These are phyloP conservation scores for Chaetomium fimeti DNA, from an alignment of 495 filamentous ascomycete species.

Conservation along the genomic window DNA sequence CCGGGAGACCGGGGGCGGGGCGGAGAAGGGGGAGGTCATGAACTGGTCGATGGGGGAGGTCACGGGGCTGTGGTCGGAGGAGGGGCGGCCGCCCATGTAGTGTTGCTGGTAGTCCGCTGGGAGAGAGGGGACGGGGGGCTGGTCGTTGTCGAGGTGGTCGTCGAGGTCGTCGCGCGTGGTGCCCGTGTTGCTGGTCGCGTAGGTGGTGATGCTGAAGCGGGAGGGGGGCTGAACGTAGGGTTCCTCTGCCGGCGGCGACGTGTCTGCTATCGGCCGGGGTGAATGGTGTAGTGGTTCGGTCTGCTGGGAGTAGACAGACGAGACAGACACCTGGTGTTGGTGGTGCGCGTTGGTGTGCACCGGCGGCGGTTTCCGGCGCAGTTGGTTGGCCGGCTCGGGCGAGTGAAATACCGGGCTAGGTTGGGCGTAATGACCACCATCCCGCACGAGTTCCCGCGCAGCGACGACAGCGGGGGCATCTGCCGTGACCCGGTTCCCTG, in stretches of 20 bases:
- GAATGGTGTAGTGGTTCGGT: slow-evolving; percentile 27
- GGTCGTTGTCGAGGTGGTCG: slow-evolving; percentile 32
- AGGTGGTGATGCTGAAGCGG: slow-evolving; percentile 73
- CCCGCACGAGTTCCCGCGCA: slow-evolving; percentile 31
- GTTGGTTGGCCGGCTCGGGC: slow-evolving; percentile 34
- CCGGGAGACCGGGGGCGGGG: slow-evolving; percentile 8
- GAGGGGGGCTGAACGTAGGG: slow-evolving; percentile 56
- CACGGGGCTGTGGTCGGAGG: slow-evolving; percentile 29
- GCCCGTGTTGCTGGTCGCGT: slow-evolving; percentile 56
- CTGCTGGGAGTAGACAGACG: slow-evolving; percentile 41
- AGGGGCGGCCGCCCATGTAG: slow-evolving; percentile 23
- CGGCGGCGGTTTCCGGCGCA: slow-evolving; percentile 45
- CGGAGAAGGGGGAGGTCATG: slow-evolving; percentile 30
- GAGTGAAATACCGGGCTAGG: slow-evolving; percentile 27
- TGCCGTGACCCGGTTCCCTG: slow-evolving; percentile 27
- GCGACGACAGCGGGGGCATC: slow-evolving; percentile 33
- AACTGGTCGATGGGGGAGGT: slow-evolving; percentile 32
- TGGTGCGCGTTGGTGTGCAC: slow-evolving; percentile 31
- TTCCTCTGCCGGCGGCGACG: slow-evolving; percentile 29
- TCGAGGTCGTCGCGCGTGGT: slow-evolving; percentile 58
- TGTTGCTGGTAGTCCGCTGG: slow-evolving; percentile 23
- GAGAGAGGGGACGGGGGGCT: slow-evolving; percentile 37
- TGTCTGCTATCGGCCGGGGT: slow-evolving; percentile 28
- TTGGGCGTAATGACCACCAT: slow-evolving; percentile 18
- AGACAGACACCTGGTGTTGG: slow-evolving; percentile 38